These are phyloP conservation scores for Tolypocladium amazonense DNA, from an alignment of 2,329 filamentous ascomycete genomes.

Conservation along the genomic window DNA sequence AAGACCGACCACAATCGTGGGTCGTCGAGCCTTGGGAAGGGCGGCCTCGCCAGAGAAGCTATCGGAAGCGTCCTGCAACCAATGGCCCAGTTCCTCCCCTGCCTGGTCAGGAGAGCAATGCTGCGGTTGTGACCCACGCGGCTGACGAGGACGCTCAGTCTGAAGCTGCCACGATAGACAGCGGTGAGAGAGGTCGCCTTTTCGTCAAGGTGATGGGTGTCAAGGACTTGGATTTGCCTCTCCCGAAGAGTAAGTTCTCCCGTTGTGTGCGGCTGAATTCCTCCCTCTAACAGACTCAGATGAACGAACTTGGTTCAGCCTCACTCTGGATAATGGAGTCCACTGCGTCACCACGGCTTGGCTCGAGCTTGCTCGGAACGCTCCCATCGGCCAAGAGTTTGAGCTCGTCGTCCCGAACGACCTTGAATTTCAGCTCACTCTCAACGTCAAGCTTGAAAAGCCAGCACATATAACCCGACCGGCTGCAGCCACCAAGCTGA, in stretches of 20 bases:
- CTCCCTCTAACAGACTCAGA: slow-evolving; percentile 40
- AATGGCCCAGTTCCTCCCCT: slow-evolving; percentile 67
- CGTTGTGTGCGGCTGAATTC: not conserved
- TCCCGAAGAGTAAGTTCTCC: slow-evolving; percentile 69
- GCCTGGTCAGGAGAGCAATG: slow-evolving; percentile 79
- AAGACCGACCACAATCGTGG: slow-evolving; percentile 80
- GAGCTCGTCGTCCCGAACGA: slow-evolving; percentile 95
- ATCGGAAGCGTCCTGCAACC: slow-evolving; percentile 38
- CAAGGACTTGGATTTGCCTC: slow-evolving; percentile 84
- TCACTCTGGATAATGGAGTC: slow-evolving; percentile 95
- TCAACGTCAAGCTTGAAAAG: slow-evolving; percentile 89
- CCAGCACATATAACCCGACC: slow-evolving; percentile 50
- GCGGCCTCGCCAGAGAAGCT: slow-evolving; percentile 55
- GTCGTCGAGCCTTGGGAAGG: slow-evolving; percentile 96
- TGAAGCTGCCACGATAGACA: slow-evolving; percentile 57
- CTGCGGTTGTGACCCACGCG: slow-evolving; percentile 52
- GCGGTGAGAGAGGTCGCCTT: slow-evolving; percentile 75
- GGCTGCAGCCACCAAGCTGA: slow-evolving; percentile 49
- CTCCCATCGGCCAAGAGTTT: slow-evolving; percentile 95
- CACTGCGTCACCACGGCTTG: slow-evolving; percentile 96
- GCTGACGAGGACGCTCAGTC: slow-evolving; percentile 55
- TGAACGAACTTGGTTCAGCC: slow-evolving; percentile 86
- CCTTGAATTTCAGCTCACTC: slow-evolving; percentile 94
- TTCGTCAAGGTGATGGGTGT: slow-evolving; percentile 99
- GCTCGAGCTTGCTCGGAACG: slow-evolving; percentile 83